Evolutionary conservation across 73 alveolate genomes (phyloP), one percentile per base, ranked within the genome.

Genomic region (Paramecium biaurelia): DNA sequence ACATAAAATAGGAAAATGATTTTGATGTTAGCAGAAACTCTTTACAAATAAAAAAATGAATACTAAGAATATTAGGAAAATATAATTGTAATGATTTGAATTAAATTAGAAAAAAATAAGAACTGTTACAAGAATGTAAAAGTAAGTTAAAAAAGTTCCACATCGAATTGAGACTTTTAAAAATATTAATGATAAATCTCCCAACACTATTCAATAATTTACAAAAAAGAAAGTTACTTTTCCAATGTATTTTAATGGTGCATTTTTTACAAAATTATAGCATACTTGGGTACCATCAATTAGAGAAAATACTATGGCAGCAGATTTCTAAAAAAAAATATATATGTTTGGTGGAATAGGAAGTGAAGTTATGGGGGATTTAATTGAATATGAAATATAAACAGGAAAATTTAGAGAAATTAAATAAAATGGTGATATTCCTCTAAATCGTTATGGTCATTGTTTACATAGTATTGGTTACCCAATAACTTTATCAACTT

Each of bases 341-440:
- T 79, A 42, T 23, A 42, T 79, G 32, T 79, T 79, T 79, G 90
- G 90, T 30, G 90, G 90, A 20, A 47, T 79, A 79, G 90, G 90
- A 14, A 79, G 74, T 41, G 90, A 79, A 79, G 74, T 79, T 1
- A 23, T 79, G 70, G 76, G 47, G 2, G 90, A 79, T 45, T 41
- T 79, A 63, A 43, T 79, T 30, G 90, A 79, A 79, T 79, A 79
- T 45, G 90, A 79, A 18, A 42, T 79, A 24, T 24, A 21, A 9
- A 45, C 56, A 18, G 34, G 56, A 2, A 79, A 45, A 23, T 79
- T 79, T 34, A 1, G 32, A 45, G 90, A 79, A 21, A 42, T 79
- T 20, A 42, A 79, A 79, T 45, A 79, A 42, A 43, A 34, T 41
- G 90, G 90, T n/a, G 90, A 79, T 47, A 79, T 43, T 21, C 90